Conservation (phyloP, 192 early-diverging fungal species). For the Cetraspora pellucida region DNA sequence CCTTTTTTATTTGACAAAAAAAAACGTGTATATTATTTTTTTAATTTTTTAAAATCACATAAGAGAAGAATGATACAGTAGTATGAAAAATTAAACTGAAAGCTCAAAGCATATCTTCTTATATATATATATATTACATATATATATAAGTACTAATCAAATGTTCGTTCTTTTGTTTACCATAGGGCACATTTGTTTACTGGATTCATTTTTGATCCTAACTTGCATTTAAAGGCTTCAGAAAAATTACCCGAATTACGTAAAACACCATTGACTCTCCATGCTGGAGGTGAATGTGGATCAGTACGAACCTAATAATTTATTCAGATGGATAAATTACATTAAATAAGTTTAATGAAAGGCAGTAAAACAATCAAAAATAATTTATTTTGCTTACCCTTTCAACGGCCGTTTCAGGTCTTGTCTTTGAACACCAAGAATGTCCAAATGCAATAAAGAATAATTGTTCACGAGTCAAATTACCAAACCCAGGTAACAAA, state of each 20-base stretch:
- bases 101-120: too few species aligned
- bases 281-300: constrained; percentile 64
- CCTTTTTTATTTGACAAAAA: too few species aligned
- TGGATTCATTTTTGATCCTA: constrained; percentile 70
- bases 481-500: constrained; percentile 49
- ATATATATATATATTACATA: too few species aligned
- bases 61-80: too few species aligned
- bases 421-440: constrained; percentile 63
- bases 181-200: constrained; percentile 50
- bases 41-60: too few species aligned
- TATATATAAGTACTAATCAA: too few species aligned
- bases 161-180: neutral
- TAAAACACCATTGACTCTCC: constrained; percentile 73
- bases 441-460: constrained; percentile 72
- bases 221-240: constrained; percentile 67
- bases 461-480: constrained; percentile 61
- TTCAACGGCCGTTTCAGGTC: constrained; percentile 49
- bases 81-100: too few species aligned
- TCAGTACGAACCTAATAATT: constrained; percentile 56
- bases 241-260: constrained; percentile 69
- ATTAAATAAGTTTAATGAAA: neutral
- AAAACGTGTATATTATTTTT: too few species aligned
- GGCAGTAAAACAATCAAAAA: neutral
- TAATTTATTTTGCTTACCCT: constrained; percentile 37
- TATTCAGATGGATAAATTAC: neutral